Percentiles rank a stretch among this genome's conserved stretches.
Evolutionary conservation across 1,284 basidiomycete species (phyloP).

Genomic region (Dichomitus squalens): DNA sequence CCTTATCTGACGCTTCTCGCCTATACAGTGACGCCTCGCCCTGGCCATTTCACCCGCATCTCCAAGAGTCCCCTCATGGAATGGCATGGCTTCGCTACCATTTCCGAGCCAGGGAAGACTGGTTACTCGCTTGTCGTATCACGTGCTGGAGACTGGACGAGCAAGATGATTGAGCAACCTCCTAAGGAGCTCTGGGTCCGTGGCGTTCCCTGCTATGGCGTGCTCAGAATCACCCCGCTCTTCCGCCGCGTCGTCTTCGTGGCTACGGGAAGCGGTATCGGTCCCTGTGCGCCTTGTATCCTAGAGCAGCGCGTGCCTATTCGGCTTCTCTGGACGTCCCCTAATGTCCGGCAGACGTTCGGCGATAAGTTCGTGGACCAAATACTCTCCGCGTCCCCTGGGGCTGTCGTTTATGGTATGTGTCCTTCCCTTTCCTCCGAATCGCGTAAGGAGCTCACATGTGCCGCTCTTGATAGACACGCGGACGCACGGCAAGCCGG

Average conservation of each 20-base stretch:
- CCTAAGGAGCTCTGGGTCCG: constrained; percentile 58
- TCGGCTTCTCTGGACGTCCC: constrained; percentile 60
- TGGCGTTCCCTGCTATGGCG: constrained; percentile 60
- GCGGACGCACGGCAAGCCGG: constrained; percentile 58
- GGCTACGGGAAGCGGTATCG: constrained; percentile 64
- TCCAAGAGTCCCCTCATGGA: constrained; percentile 56
- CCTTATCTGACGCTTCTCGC: not conserved
- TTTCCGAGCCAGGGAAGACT: constrained; percentile 50
- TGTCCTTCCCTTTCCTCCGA: constrained; percentile 10
- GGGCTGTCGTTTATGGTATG: constrained; percentile 57
- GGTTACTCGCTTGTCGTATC: constrained; percentile 63
- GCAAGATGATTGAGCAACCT: constrained; percentile 51
- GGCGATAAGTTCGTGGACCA: constrained; percentile 58
- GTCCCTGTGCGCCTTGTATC: constrained; percentile 58
- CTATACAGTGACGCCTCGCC: constrained; percentile 44
- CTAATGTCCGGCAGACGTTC: constrained; percentile 60
- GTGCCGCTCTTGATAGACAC: constrained; percentile 43
- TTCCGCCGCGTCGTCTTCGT: constrained; percentile 63
- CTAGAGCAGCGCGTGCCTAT: constrained; percentile 54
- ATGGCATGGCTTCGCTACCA: constrained; percentile 65
- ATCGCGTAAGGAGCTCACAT: not conserved
- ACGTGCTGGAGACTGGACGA: constrained; percentile 63
- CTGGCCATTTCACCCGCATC: constrained; percentile 58
- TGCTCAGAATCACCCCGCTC: constrained; percentile 57
- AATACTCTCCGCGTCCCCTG: constrained; percentile 54